A percentile compares a stretch with the other conserved stretches of the same genome.
These are phyloP conservation scores for Acanthamoeba lenticulata DNA, from an alignment of 208 protist species.

Conservation along the genomic window DNA sequence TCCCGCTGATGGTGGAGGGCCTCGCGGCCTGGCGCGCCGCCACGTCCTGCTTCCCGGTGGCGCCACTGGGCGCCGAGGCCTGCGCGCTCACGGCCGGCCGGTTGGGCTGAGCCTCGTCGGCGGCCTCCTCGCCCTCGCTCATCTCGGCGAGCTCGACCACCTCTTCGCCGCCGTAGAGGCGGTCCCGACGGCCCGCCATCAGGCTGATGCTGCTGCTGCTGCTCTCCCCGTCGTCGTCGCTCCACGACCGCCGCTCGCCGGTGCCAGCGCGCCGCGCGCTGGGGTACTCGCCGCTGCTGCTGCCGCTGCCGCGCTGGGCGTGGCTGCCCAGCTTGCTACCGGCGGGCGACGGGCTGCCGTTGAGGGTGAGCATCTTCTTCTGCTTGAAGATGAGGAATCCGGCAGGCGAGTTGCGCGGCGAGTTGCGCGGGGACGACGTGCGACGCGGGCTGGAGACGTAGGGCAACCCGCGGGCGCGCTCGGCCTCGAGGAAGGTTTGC, in stretches of 20 bases:
- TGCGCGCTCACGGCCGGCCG: too few relatives aligned
- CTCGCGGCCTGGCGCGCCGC: too few relatives aligned
- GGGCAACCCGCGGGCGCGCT: not conserved
- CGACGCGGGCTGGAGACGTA: not conserved
- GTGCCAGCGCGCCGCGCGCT: not conserved
- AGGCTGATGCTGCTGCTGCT: too few relatives aligned
- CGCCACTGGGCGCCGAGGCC: too few relatives aligned
- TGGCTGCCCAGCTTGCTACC: not conserved
- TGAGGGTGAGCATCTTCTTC: slow-evolving; percentile 16
- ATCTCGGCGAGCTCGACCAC: slow-evolving; percentile 7
- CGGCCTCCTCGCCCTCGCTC: not conserved
- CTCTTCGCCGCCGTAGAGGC: not conserved
- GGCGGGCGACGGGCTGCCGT: not conserved
- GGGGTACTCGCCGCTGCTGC: not conserved
- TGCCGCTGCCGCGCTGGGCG: not conserved
- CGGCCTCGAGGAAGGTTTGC: not conserved
- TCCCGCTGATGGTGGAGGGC: too few relatives aligned
- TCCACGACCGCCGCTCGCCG: not conserved
- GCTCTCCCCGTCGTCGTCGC: not conserved
- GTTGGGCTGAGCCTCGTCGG: too few relatives aligned
- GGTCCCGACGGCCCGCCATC: too few relatives aligned
- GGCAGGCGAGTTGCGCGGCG: not conserved
- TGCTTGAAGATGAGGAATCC: not conserved
- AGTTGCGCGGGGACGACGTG: not conserved
- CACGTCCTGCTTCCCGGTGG: too few relatives aligned